phyloP scores from a whole-genome alignment of 495 filamentous ascomycete genomes.

The Penicillium salamii region DNA sequence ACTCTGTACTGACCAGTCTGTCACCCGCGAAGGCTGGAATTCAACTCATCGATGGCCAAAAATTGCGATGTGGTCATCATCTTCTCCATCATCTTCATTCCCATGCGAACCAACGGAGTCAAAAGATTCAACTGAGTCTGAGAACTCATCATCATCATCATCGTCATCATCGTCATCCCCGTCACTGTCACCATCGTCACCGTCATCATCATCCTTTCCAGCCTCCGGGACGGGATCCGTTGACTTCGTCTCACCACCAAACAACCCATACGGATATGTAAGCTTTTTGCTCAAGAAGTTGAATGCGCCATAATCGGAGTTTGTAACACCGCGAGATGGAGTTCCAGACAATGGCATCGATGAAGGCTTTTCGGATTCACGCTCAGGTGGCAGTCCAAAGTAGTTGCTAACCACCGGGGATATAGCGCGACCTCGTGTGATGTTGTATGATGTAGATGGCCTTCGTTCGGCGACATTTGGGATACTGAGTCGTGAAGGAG shows the following conservation, averaged over 20 bases:
- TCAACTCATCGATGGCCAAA: conserved; percentile 66
- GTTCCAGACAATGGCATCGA: conserved; percentile 38
- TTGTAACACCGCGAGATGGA: conserved; percentile 32
- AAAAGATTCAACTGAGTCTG: no score
- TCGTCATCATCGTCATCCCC: no score
- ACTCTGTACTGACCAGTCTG: no score
- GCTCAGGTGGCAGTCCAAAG: conserved; percentile 42
- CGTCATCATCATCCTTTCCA: conserved; percentile 40
- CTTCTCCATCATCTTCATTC: conserved; percentile 41
- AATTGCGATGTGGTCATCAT: conserved; percentile 62
- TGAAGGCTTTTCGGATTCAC: conserved; percentile 30
- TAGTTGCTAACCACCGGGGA: conserved; percentile 43
- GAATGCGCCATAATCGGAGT: conserved; percentile 53
- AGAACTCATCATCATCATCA: conserved; percentile 43
- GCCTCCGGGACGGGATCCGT: conserved; percentile 25
- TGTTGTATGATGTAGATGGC: conserved; percentile 33
- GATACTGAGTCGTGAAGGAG: conserved; percentile 26
- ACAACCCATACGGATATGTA: conserved; percentile 41
- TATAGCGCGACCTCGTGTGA: conserved; percentile 40
- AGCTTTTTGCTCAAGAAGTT: conserved; percentile 58
- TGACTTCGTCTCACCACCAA: conserved; percentile 28
- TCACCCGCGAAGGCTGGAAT: no score
- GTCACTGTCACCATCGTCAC: conserved; percentile 43
- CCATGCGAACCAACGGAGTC: no score
- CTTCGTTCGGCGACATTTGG: conserved; percentile 22